Percentiles rank a stretch among this genome's conserved stretches.
Conservation (phyloP, 2,329 filamentous ascomycete species). For the Aspergillus sojae region DNA sequence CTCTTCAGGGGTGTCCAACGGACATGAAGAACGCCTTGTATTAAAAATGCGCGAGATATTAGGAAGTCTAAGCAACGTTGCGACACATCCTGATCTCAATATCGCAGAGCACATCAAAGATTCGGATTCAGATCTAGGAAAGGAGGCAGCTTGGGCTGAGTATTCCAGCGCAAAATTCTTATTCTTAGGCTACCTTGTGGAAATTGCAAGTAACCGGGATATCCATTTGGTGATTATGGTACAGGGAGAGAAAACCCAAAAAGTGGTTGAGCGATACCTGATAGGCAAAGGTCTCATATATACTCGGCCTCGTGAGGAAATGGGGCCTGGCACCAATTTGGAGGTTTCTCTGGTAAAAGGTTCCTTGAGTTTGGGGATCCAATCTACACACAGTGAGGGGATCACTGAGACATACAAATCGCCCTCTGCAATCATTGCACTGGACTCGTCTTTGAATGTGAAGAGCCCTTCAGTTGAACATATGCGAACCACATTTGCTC, state of each 20-base stretch:
- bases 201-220: constrained; percentile 36
- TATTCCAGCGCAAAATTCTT: constrained; percentile 52
- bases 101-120: constrained; percentile 41
- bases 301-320: constrained; percentile 34
- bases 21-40: constrained; percentile 28
- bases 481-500: constrained; percentile 41
- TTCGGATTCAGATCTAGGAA: constrained; percentile 34
- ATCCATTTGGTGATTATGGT: constrained; percentile 45
- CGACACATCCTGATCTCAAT: constrained; percentile 49
- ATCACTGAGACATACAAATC: constrained; percentile 36
- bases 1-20: constrained; percentile 12
- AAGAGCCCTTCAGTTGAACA: constrained; percentile 43
- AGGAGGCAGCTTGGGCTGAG: constrained; percentile 49
- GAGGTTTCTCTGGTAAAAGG: constrained; percentile 42
- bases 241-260: constrained; percentile 37
- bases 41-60: constrained; percentile 39
- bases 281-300: constrained; percentile 43
- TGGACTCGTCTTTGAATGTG: constrained; percentile 47
- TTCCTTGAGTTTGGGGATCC: constrained; percentile 40
- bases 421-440: constrained; percentile 45
- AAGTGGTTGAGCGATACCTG: constrained; percentile 47
- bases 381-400: constrained; percentile 32
- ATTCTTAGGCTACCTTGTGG: constrained; percentile 46
- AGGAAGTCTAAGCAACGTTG: constrained; percentile 44
- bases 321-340: constrained; percentile 32